Conservation (phyloP, 1,284 basidiomycete species). For the Irpex rosettiformis region DNA sequence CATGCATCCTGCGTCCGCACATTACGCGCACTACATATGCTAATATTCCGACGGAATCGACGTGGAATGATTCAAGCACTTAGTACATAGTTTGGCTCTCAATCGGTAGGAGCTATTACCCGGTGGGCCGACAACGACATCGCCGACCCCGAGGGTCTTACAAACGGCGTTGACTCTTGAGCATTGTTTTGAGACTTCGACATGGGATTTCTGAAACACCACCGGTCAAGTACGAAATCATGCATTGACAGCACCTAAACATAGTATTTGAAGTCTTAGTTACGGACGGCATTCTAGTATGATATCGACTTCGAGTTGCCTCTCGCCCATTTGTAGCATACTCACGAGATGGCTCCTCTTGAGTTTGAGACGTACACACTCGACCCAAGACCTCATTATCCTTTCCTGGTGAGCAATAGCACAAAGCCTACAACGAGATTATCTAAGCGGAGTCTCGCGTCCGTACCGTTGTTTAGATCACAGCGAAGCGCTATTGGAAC, state of each 20-base stretch:
- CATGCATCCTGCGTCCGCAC: not conserved
- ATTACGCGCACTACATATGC: not conserved
- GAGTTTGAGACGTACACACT: conserved; percentile 36
- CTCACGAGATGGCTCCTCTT: not conserved
- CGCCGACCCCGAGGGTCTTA: not conserved
- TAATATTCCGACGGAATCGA: not conserved
- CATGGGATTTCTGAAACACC: not conserved
- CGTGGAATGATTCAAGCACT: not conserved
- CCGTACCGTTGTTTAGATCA: conserved; percentile 19
- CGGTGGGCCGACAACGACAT: not conserved
- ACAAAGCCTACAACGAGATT: not conserved
- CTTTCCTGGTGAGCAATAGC: conserved; percentile 32
- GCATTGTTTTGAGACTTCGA: not conserved
- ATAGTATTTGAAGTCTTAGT: not conserved
- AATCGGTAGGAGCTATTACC: not conserved
- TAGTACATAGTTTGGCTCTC: too few species aligned
- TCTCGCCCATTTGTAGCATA: not conserved
- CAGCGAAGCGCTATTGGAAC: conserved; percentile 47
- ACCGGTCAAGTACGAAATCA: not conserved
- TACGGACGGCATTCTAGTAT: not conserved
- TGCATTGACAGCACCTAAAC: not conserved
- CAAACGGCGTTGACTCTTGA: not conserved
- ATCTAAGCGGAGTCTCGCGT: not conserved
- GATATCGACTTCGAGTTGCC: not conserved
- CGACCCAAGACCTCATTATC: conserved; percentile 49